Percentiles rank a stretch among this genome's conserved stretches.
These are phyloP conservation scores for Jimgerdemannia flammicorona DNA, from an alignment of 192 early-diverging fungal species.

Conservation along the genomic window DNA sequence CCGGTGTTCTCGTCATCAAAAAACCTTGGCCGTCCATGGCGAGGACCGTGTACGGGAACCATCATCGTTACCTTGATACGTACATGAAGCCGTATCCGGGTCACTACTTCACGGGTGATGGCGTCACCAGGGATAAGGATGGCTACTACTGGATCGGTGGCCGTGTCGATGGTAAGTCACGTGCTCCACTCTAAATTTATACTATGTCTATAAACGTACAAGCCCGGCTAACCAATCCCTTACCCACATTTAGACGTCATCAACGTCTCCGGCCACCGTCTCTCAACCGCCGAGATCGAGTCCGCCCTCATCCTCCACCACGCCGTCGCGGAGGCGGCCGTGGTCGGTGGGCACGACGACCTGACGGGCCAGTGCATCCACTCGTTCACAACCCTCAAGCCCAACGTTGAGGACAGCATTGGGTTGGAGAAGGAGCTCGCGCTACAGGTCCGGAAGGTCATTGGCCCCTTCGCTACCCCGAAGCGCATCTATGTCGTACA, in stretches of 20 bases:
- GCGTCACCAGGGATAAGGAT: constrained; percentile 85
- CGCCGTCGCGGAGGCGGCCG: constrained; percentile 85
- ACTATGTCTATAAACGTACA: too few species aligned
- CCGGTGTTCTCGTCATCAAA: constrained; percentile 87
- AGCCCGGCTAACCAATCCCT: too few species aligned
- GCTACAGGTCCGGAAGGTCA: constrained; percentile 78
- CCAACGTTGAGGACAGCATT: constrained; percentile 38
- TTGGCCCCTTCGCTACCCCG: constrained; percentile 92
- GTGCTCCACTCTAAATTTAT: too few species aligned
- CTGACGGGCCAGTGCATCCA: constrained; percentile 90
- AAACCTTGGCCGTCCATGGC: constrained; percentile 91
- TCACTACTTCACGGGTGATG: constrained; percentile 97
- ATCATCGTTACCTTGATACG: constrained; percentile 89
- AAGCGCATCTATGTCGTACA: constrained; percentile 80
- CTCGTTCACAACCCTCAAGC: constrained; percentile 80
- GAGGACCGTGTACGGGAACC: constrained; percentile 87
- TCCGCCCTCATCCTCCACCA: constrained; percentile 79
- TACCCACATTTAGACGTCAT: constrained; percentile 59
- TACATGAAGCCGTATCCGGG: constrained; percentile 89
- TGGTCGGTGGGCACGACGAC: constrained; percentile 84
- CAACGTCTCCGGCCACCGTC: constrained; percentile 93
- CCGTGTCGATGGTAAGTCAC: constrained; percentile 55
- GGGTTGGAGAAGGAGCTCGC: constrained; percentile 59
- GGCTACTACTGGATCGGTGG: constrained; percentile 97
- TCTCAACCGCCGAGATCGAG: constrained; percentile 93